Percentiles rank a stretch among this genome's conserved stretches.
phyloP scores from a whole-genome alignment of 306 rosid species.

The apple (Malus domestica) region DNA sequence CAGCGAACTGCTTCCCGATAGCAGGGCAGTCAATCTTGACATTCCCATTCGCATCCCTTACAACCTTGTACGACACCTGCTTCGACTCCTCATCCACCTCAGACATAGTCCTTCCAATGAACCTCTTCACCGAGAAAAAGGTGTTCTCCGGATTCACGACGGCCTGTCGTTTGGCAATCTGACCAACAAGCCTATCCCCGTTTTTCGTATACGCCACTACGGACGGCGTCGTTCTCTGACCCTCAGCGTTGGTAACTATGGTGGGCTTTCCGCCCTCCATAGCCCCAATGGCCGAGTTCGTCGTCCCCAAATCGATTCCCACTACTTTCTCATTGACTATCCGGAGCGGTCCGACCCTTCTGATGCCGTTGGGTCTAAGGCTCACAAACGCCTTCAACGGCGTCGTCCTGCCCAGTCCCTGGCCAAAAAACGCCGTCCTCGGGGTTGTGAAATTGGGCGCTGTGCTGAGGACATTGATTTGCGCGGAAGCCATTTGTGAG shows the following conservation, averaged over 20 bases:
- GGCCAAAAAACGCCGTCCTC: not conserved
- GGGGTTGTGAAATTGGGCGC: constrained; percentile 7
- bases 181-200: constrained; percentile 63
- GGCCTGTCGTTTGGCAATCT: constrained; percentile 67
- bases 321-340: constrained; percentile 11
- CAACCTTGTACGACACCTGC: constrained; percentile 60
- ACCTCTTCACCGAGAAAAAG: constrained; percentile 61
- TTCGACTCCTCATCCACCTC: constrained; percentile 68
- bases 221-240: constrained; percentile 26
- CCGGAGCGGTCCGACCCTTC: not conserved
- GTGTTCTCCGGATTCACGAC: constrained; percentile 67
- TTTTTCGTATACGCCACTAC: constrained; percentile 62
- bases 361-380: not conserved
- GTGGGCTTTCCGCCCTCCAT: constrained; percentile 19
- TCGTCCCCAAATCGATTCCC: constrained; percentile 17
- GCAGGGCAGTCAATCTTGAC: constrained; percentile 66
- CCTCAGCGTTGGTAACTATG: constrained; percentile 7
- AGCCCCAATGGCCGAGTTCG: constrained; percentile 12
- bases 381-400: constrained; percentile 5
- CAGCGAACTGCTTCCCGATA: constrained; percentile 57
- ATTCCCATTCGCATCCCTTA: constrained; percentile 61
- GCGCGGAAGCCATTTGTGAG: constrained; percentile 2
- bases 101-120: constrained; percentile 59
- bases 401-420: not conserved
- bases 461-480: not conserved